Base-by-base conservation (phyloP, 768 basidiomycete genomes). In the Hydnum rufescens region DNA sequence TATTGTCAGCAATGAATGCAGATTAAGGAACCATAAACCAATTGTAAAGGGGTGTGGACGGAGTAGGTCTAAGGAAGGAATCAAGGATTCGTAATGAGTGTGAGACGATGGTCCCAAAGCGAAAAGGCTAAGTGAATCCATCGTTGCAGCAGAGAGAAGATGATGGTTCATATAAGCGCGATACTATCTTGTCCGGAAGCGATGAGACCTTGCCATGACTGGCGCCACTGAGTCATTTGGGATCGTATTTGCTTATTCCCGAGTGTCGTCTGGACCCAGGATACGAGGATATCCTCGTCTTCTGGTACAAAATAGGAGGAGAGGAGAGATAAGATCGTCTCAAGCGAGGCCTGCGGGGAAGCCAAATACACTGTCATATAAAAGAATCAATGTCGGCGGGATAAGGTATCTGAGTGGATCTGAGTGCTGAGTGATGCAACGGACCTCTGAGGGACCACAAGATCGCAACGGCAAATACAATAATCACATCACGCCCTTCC, bases 281-380 rank as follows among this genome's bases (percentile, higher is more conserved):
- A 64, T 58, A 99, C 66, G 26, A 95, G 70, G 3, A 70, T 66
- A 59, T 96, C 77, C 56, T 97, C 93, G 59, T 86, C 78, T 64
- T 93, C 85, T 0, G 88, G 85, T 4, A 96, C 79, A 62, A 95
- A 97, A 67, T 89, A 93, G 4, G 89, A 93, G 0, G 90, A 93
- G 5, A 99, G 68, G 13, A 90, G 68, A 13, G 87, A 90, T 16
- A 97, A 69, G 19, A 96, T 78, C 2, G 83, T 92, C 66, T 99
- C 93, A 64, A 99, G 96, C 57, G 68, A 70, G 25, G 90, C 90
- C 4, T 78, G 64, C 32, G 69, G 69, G 1, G 85, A 76, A 1
- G 84, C 79, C 57, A 99, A 80, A 52, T 88, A 79, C 64, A 89
- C 90, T 93, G 60, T 13, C 28, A 23, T 56, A 23, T 18, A 30